A percentile compares a stretch with the other conserved stretches of the same genome.
phyloP scores from a whole-genome alignment of 805 yeast species.

The Lachancea thermotolerans region DNA sequence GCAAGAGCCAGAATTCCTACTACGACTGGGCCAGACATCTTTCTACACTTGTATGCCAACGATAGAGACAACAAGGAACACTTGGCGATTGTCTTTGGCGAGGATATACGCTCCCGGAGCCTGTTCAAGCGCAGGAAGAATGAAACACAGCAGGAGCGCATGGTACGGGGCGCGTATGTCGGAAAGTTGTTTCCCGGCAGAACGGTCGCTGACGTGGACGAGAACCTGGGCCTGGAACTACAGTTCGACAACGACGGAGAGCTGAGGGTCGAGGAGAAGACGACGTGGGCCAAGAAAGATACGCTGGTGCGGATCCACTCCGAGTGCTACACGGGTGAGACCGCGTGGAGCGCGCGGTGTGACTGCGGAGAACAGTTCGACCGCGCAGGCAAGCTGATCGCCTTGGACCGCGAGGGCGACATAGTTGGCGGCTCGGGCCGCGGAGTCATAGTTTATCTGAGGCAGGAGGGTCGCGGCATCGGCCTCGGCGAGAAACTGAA shows the following conservation, averaged over 20 bases:
- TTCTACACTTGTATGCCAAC: conserved; percentile 81
- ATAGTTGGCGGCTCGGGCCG: conserved; percentile 60
- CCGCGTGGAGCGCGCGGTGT: conserved; percentile 98
- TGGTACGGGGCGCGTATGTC: conserved; percentile 97
- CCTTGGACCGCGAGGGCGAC: conserved; percentile 24
- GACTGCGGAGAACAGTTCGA: conserved; percentile 99
- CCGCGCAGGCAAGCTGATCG: conserved; percentile 91
- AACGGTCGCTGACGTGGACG: conserved; percentile 57
- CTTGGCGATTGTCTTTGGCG: conserved; percentile 94
- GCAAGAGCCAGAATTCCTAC: conserved; percentile 97
- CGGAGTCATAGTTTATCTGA: conserved; percentile 90
- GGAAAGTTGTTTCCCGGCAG: conserved; percentile 91
- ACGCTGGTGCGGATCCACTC: conserved; percentile 86
- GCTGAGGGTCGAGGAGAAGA: conserved; percentile 14
- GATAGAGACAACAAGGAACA: conserved; percentile 89
- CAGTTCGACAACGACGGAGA: conserved; percentile 39
- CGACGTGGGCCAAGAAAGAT: conserved; percentile 27
- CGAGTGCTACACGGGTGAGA: conserved; percentile 98
- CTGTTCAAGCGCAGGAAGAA: conserved; percentile 51
- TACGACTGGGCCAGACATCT: conserved; percentile 89
- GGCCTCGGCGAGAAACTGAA: conserved; percentile 97
- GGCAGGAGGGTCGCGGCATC: conserved; percentile 98
- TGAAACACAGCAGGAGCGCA: conserved; percentile 86
- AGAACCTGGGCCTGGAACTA: conserved; percentile 33
- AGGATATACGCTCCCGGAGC: conserved; percentile 72